phyloP scores from a whole-genome alignment of 176 grass and related monocot species.

The bread wheat (Triticum aestivum) region IWGSC_CS_RefSeq_v2.1 NC_057809.1:110370385-110370884 shows the following conservation, averaged over 20 bases:
- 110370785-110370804: neutral
- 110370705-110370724: neutral
- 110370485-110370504: neutral
- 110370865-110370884: neutral
- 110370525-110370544: no score
- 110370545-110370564: no score
- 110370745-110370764: no score
- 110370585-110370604: no score
- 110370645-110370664: neutral
- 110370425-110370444: neutral
- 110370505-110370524: neutral
- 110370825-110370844: constrained; percentile 1
- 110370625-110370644: neutral
- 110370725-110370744: neutral
- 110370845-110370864: neutral
- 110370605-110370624: neutral
- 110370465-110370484: neutral
- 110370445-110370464: constrained; percentile 1
- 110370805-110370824: neutral
- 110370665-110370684: neutral
- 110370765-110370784: no score
- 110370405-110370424: no score
- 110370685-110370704: neutral
- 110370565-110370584: neutral
- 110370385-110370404: no score